phyloP scores from a whole-genome alignment of 768 basidiomycete genomes.

The Kwoniella europaea region DNA sequence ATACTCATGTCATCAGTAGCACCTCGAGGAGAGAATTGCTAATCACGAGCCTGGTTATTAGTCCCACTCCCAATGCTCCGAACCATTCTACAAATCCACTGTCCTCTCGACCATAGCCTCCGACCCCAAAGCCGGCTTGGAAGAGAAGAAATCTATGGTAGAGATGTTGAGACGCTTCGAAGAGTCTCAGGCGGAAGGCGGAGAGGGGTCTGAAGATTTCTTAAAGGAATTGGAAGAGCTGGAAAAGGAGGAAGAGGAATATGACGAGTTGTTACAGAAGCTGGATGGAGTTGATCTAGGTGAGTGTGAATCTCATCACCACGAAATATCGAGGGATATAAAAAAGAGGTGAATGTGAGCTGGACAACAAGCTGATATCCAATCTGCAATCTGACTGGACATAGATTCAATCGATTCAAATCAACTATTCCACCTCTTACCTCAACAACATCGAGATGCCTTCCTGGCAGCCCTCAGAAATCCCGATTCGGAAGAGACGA shows the following conservation, averaged over 20 bases:
- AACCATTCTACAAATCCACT: conserved; percentile 48
- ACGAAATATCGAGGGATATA: neutral
- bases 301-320: conserved; percentile 21
- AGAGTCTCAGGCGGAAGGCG: conserved; percentile 40
- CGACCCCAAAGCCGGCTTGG: conserved; percentile 54
- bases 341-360: too few species aligned
- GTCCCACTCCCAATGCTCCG: conserved; percentile 52
- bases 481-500: conserved; percentile 42
- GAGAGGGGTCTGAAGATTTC: conserved; percentile 9
- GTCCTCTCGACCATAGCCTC: conserved; percentile 50
- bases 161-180: conserved; percentile 53
- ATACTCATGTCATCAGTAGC: neutral
- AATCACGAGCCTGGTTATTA: conserved; percentile 14
- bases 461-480: conserved; percentile 42
- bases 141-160: conserved; percentile 55
- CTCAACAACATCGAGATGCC: conserved; percentile 42
- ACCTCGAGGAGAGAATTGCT: neutral
- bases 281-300: conserved; percentile 45
- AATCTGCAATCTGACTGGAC: too few species aligned
- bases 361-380: too few species aligned
- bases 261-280: conserved; percentile 37
- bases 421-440: conserved; percentile 46
- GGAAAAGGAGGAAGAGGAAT: conserved; percentile 31
- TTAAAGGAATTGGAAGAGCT: conserved; percentile 10
- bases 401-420: conserved; percentile 50